Percentiles rank a stretch among this genome's conserved stretches.
Evolutionary conservation across 2,329 filamentous ascomycete species (phyloP).

Genomic region (Ophiostoma pallidulum): DNA sequence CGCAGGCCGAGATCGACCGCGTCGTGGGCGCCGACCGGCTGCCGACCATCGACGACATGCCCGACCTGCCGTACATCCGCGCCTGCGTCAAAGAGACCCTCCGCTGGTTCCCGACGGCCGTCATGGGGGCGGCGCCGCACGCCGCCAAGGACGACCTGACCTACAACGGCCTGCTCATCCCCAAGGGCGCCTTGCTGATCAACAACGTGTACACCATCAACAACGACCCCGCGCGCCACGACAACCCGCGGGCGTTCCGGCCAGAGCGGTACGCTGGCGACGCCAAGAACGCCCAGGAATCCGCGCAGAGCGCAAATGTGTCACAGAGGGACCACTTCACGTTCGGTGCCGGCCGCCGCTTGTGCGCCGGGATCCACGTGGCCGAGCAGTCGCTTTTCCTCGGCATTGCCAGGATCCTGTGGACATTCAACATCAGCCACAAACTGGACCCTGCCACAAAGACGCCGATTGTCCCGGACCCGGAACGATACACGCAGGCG

Average conservation of each 20-base stretch:
- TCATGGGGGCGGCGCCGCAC: slow-evolving; percentile 49
- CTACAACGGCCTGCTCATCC: slow-evolving; percentile 45
- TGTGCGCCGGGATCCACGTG: slow-evolving; percentile 49
- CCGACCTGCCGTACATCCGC: too few species aligned
- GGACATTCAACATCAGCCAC: slow-evolving; percentile 27
- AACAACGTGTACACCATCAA: slow-evolving; percentile 54
- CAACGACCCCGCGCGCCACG: slow-evolving; percentile 37
- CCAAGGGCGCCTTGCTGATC: too few species aligned
- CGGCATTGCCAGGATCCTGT: slow-evolving; percentile 36
- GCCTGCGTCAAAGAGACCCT: slow-evolving; percentile 48
- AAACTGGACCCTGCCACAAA: too few species aligned
- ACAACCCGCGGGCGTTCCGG: slow-evolving; percentile 27
- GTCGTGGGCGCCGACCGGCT: too few species aligned
- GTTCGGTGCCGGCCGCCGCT: slow-evolving; percentile 45
- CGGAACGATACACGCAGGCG: too few species aligned
- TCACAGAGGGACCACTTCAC: slow-evolving; percentile 39
- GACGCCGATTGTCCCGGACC: too few species aligned
- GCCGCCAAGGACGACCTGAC: slow-evolving; percentile 53
- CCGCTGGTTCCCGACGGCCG: slow-evolving; percentile 35
- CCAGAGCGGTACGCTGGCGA: slow-evolving; percentile 4
- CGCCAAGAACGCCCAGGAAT: too few species aligned
- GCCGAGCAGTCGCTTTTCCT: slow-evolving; percentile 40
- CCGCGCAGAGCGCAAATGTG: not conserved
- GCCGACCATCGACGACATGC: too few species aligned
- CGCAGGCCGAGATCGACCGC: too few species aligned